Evolutionary conservation across 192 early-diverging fungal species (phyloP).

Genomic region (Backusella liffmaniae): DNA sequence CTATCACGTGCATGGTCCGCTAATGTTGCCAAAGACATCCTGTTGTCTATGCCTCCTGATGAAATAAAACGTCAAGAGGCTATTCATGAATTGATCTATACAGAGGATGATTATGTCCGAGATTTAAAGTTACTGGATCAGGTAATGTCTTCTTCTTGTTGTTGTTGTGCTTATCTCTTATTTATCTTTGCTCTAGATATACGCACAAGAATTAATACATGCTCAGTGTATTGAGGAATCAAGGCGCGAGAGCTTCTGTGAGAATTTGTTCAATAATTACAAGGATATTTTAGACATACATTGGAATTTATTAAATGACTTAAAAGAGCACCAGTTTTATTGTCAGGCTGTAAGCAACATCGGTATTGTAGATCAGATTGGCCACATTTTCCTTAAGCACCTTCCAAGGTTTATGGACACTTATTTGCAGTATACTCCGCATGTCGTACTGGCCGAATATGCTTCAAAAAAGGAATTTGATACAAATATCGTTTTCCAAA

Average conservation of each 20-base stretch:
- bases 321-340: slow-evolving; percentile 52
- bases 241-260: slow-evolving; percentile 51
- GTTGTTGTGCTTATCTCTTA: neutral
- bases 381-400: slow-evolving; percentile 75
- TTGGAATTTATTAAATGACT: slow-evolving; percentile 47
- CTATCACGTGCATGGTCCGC: slow-evolving; percentile 64
- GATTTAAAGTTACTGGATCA: slow-evolving; percentile 85
- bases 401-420: slow-evolving; percentile 60
- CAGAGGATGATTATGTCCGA: slow-evolving; percentile 89
- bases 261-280: slow-evolving; percentile 73
- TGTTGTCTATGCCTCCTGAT: slow-evolving; percentile 60
- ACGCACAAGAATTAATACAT: slow-evolving; percentile 49
- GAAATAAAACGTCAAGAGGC: slow-evolving; percentile 92
- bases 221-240: slow-evolving; percentile 25
- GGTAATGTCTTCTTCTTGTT: neutral
- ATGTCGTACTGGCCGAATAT: slow-evolving; percentile 76
- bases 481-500: slow-evolving; percentile 63
- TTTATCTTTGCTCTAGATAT: slow-evolving; percentile 18
- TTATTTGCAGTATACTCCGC: slow-evolving; percentile 78
- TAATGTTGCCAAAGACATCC: slow-evolving; percentile 68
- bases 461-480: slow-evolving; percentile 68
- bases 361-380: slow-evolving; percentile 73
- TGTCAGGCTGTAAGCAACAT: slow-evolving; percentile 64
- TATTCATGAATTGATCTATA: slow-evolving; percentile 88
- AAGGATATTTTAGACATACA: slow-evolving; percentile 58